phyloP scores from a whole-genome alignment of 2,329 filamentous ascomycete genomes.

The Thelonectria rubi region DNA sequence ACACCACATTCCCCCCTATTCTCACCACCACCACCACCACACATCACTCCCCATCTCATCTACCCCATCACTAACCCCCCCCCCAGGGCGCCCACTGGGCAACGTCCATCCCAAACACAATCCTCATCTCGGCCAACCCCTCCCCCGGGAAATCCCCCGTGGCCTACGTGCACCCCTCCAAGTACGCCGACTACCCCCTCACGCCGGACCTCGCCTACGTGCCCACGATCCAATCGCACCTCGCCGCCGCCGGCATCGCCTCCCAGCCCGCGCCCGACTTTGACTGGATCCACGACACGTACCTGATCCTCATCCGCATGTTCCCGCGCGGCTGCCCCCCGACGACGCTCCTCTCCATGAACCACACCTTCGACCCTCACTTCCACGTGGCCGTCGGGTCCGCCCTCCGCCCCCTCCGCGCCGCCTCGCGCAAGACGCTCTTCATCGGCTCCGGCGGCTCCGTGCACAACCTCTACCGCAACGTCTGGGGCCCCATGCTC shows the following conservation, averaged over 20 bases:
- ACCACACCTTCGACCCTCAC: slow-evolving; percentile 37
- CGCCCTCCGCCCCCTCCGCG: slow-evolving; percentile 24
- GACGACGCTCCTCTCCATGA: slow-evolving; percentile 56
- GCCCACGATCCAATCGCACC: slow-evolving; percentile 12
- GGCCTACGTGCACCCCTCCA: slow-evolving; percentile 71
- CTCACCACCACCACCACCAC: background rate
- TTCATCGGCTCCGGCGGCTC: slow-evolving; percentile 69
- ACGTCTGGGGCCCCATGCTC: slow-evolving; percentile 72
- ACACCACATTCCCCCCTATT: background rate
- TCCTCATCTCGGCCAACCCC: slow-evolving; percentile 70
- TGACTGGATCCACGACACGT: slow-evolving; percentile 79
- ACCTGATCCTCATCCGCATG: slow-evolving; percentile 74
- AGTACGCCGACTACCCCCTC: slow-evolving; percentile 70
- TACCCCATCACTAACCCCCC: no score
- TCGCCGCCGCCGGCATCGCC: slow-evolving; percentile 15
- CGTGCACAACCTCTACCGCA: slow-evolving; percentile 76
- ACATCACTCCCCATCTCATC: no score
- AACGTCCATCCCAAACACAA: slow-evolving; percentile 54
- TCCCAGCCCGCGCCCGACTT: slow-evolving; percentile 52
- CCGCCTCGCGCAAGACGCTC: slow-evolving; percentile 47
- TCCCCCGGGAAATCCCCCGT: slow-evolving; percentile 69
- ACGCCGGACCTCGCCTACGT: slow-evolving; percentile 61
- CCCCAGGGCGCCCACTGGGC: slow-evolving; percentile 72
- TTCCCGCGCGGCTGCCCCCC: slow-evolving; percentile 72
- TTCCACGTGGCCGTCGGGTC: slow-evolving; percentile 37